Conservation (phyloP, 2,329 filamentous ascomycete species). For the Ascochyta clinopodiicola region DNA sequence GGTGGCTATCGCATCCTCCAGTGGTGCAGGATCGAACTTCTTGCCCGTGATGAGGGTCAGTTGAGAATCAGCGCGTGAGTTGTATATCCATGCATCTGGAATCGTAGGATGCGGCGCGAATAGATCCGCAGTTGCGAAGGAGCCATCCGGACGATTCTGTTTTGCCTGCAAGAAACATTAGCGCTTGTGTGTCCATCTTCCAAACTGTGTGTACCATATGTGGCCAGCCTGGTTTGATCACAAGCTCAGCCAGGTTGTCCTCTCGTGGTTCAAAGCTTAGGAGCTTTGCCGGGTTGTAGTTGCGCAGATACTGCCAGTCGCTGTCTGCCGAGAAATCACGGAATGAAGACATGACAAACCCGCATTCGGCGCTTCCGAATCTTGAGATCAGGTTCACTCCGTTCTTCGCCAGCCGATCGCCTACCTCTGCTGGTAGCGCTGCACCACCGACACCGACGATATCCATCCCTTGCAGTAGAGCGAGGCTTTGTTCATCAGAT, state of each 20-base stretch:
- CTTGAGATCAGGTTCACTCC: constrained; percentile 66
- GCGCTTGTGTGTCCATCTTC: neutral
- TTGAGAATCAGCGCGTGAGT: constrained; percentile 67
- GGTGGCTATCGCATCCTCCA: constrained; percentile 63
- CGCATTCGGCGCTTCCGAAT: constrained; percentile 71
- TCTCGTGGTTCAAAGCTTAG: constrained; percentile 57
- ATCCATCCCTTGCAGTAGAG: constrained; percentile 64
- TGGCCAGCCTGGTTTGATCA: constrained; percentile 65
- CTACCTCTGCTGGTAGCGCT: constrained; percentile 60
- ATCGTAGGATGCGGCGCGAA: constrained; percentile 63
- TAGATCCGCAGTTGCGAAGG: constrained; percentile 68
- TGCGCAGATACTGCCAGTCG: constrained; percentile 68
- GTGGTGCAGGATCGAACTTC: constrained; percentile 70
- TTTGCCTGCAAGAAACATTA: constrained; percentile 51
- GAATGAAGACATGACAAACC: constrained; percentile 69
- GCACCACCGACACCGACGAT: constrained; percentile 70
- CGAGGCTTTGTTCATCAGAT: constrained; percentile 83
- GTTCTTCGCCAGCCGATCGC: constrained; percentile 59
- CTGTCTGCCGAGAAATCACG: constrained; percentile 61
- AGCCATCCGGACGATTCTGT: constrained; percentile 64
- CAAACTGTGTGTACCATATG: constrained; percentile 49
- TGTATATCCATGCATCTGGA: constrained; percentile 65
- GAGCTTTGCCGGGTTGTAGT: constrained; percentile 46
- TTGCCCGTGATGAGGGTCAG: constrained; percentile 70
- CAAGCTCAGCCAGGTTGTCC: constrained; percentile 58